Conservation (phyloP, 2,329 filamentous ascomycete genomes). For the Penicillium frequentans region DNA sequence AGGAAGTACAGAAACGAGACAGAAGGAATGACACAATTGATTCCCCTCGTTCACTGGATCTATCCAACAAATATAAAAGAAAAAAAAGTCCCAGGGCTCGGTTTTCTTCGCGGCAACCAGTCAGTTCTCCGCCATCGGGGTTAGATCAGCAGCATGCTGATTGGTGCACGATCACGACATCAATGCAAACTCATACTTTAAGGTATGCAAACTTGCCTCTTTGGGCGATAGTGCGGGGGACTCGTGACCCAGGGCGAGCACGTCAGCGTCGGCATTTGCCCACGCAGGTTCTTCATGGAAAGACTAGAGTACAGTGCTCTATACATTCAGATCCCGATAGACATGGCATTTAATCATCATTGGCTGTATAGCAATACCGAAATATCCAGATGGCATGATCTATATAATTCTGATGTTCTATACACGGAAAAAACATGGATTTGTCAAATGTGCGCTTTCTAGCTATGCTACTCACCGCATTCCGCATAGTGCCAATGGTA, state of each 20-base stretch:
- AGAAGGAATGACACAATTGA: slow-evolving; percentile 19
- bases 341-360: not conserved
- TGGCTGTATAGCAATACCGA: not conserved
- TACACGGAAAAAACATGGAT: not conserved
- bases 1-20: slow-evolving; percentile 11
- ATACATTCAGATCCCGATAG: not conserved
- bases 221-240: slow-evolving; percentile 26
- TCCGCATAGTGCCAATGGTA: slow-evolving; percentile 13
- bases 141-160: slow-evolving; percentile 36
- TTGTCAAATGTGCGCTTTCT: not conserved
- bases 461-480: not conserved
- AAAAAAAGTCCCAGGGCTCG: slow-evolving; percentile 12
- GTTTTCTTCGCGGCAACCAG: slow-evolving; percentile 19
- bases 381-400: not conserved
- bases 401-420: not conserved
- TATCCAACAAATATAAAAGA: slow-evolving; percentile 19
- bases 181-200: slow-evolving; percentile 34
- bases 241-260: slow-evolving; percentile 32
- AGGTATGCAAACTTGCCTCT: slow-evolving; percentile 31
- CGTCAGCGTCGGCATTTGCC: slow-evolving; percentile 31
- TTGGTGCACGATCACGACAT: slow-evolving; percentile 49
- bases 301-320: not conserved
- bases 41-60: slow-evolving; percentile 13
- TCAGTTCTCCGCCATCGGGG: slow-evolving; percentile 37
- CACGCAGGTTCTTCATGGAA: not conserved